These are phyloP conservation scores for Amanita brunnescens DNA, from an alignment of 768 basidiomycete genomes.

Conservation along the genomic window DNA sequence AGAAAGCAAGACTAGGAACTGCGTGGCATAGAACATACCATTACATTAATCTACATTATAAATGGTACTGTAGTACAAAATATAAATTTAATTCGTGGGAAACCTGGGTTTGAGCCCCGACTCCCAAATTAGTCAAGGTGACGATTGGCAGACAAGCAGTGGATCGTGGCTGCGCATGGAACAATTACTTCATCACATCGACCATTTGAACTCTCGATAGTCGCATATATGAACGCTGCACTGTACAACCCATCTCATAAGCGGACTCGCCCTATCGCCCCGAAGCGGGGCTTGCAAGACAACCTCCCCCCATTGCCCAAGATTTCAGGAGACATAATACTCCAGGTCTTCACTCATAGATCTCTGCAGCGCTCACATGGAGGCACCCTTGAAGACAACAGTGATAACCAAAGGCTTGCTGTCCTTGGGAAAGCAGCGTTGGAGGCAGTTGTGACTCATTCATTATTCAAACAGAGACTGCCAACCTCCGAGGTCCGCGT, in stretches of 20 bases:
- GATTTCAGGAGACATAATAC: slow-evolving; percentile 40
- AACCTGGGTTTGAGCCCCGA: too few species aligned
- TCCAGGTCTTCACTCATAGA: slow-evolving; percentile 64
- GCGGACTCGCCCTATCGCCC: slow-evolving; percentile 1
- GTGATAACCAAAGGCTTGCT: slow-evolving; percentile 50
- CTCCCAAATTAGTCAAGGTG: slow-evolving; percentile 1
- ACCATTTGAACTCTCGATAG: neutral
- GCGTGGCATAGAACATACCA: neutral
- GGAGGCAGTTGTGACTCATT: slow-evolving; percentile 34
- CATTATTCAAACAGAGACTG: slow-evolving; percentile 43
- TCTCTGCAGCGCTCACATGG: slow-evolving; percentile 40
- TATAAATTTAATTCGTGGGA: slow-evolving; percentile 3
- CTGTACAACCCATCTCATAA: slow-evolving; percentile 1
- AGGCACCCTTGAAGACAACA: slow-evolving; percentile 28
- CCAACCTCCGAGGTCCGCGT: slow-evolving; percentile 43
- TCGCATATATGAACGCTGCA: slow-evolving; percentile 4
- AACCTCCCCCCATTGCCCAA: slow-evolving; percentile 36
- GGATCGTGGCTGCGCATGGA: slow-evolving; percentile 5
- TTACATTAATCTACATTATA: neutral
- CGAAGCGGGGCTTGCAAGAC: slow-evolving; percentile 6
- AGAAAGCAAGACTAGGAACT: neutral
- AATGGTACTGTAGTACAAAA: neutral
- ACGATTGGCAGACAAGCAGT: neutral
- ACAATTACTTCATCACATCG: neutral
- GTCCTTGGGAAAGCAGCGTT: slow-evolving; percentile 42